Base-by-base conservation (phyloP, 2,329 filamentous ascomycete genomes). In the Ceratocystis ficicola region DNA sequence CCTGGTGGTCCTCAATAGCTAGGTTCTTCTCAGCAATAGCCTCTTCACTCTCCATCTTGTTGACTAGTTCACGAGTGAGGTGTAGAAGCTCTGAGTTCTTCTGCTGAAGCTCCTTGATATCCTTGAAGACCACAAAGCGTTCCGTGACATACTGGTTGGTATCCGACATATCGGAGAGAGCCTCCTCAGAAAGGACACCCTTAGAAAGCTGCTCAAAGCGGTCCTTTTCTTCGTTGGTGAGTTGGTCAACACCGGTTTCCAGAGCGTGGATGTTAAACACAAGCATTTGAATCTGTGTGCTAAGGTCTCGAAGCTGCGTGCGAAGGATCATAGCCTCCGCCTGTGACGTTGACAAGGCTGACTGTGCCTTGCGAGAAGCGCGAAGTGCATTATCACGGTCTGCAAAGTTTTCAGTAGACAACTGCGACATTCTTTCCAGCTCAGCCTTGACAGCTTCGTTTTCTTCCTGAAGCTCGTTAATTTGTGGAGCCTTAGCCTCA, bases 11-110 rank as follows among this genome's bases (percentile, higher is more conserved):
- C 68, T 84, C 77, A 68, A 83, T 81, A 5, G 83, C 83, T 71
- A 86, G 81, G 68, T 83, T 79, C 73, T 86, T 85, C 5, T 81
- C 83, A 5, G 83, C 81, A 57, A 88, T 79, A 0, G 91, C 90
- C 73, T 96, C 92, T 70, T 93, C 89, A 63, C 89, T 92, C 76
- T 97, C 94, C 81, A 96, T 90, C 74, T 89, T 85, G 68, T 93
- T 88, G 7, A 90, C 91, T 15, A 99, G 80, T 70, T 95, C 85
- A 48, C 93, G 86, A 3, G 91, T 89, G 70, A 95, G 86, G 62
- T 87, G 86, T 28, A 96, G 80, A 22, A 96, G 81, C 69, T 94
- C 88, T 68, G 88, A 81, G 69, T 99, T 97, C 78, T 95, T 91
- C 67, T 88, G 83, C 72, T 96, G 91, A 8, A 99, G 79, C 65